phyloP scores from a whole-genome alignment of 176 grass and related monocot species.

The Carex cristatella region DNA sequence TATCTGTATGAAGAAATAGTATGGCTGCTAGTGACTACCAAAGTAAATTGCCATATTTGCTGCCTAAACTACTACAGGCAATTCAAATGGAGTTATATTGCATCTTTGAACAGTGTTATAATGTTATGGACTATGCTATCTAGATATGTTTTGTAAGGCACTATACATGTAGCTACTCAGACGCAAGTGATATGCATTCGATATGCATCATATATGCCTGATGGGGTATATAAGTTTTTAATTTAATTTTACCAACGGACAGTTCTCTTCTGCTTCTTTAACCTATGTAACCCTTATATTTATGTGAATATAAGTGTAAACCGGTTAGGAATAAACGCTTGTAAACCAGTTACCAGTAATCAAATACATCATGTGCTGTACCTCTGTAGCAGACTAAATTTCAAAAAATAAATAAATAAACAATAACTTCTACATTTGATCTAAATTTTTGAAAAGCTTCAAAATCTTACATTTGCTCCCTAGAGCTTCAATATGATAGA shows the following conservation, averaged over 20 bases:
- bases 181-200: not conserved
- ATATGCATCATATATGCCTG: not conserved
- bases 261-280: too few relatives aligned
- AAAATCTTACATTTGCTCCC: too few relatives aligned
- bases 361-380: too few relatives aligned
- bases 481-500: too few relatives aligned
- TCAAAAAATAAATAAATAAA: too few relatives aligned
- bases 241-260: not conserved
- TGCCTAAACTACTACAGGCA: not conserved
- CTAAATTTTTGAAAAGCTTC: too few relatives aligned
- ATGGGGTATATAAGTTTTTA: not conserved
- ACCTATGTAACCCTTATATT: too few relatives aligned
- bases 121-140: not conserved
- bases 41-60: not conserved
- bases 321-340: too few relatives aligned
- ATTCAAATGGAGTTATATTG: not conserved
- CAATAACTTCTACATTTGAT: too few relatives aligned
- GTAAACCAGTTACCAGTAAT: too few relatives aligned
- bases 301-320: too few relatives aligned
- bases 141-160: not conserved
- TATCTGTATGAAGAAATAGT: not conserved
- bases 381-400: too few relatives aligned
- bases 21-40: not conserved
- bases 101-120: not conserved
- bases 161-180: not conserved